Base-by-base conservation (phyloP, 805 yeast genomes). In the Yamadazyma olivae region DNA sequence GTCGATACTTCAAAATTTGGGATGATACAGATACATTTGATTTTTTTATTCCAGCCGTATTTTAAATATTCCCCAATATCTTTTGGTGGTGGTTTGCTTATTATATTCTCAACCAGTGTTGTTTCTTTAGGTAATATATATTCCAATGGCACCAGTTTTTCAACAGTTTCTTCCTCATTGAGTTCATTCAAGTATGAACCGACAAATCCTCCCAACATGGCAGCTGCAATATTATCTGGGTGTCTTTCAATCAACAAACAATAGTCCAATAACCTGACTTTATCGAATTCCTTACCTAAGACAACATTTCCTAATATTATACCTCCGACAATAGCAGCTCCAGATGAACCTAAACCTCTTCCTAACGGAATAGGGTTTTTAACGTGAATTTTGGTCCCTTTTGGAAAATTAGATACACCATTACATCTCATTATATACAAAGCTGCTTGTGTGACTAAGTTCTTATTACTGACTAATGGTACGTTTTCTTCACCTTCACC, bases 161-260 rank as follows among this genome's bases (percentile, higher is more conserved):
- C 75, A 40, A 72, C 80, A 46, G 74, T 71, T 47, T 90, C 97
- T 27, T 77, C 74, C 3, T 81, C 79, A 22, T 79, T 69, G 40
- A 93, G 66, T 44, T 86, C 95, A 51, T 95, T 77, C 54, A 93
- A 73, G 61, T 84, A 93, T 3, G 96, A 88, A 29, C 99, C 99
- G 27, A 90, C 96, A 59, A 93, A 93, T 1, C 99, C 97, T 41
- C 99, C 99, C 81, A 90, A 83, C 96, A 93, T 88, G 24, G 99
- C 96, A 21, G 99, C 99, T 9, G 96, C 88, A 53, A 93, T 90
- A 61, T 93, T 93, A 64, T 93, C 99, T 23, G 99, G 99, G 54
- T 93, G 99, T 58, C 98, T 81, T 68, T 93, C 99, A 48, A 93
- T 90, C 93, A 93, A 86, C 50, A 93, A 73, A 60, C 96, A 88